These are phyloP conservation scores for Monosporascus sp. DNA, from an alignment of 2,329 filamentous ascomycete genomes.

Conservation along the genomic window DNA sequence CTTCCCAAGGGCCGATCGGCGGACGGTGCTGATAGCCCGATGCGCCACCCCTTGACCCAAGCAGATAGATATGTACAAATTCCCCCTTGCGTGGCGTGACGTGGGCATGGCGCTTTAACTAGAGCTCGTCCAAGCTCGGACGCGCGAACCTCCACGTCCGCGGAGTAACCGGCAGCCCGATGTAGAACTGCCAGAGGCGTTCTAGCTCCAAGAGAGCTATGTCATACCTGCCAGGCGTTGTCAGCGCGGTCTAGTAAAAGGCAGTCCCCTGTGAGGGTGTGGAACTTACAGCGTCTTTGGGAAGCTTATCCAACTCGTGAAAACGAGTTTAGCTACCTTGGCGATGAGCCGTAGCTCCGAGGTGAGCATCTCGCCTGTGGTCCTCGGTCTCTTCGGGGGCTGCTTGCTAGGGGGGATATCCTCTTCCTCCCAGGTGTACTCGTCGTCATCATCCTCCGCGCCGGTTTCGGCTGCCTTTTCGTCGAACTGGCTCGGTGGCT, in stretches of 20 bases:
- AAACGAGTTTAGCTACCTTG: constrained; percentile 58
- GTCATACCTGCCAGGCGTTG: constrained; percentile 28
- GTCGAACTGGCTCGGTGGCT: constrained; percentile 10
- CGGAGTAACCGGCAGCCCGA: constrained; percentile 47
- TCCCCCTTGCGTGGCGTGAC: no score
- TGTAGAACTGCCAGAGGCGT: constrained; percentile 45
- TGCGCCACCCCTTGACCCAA: no score
- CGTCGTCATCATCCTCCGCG: constrained; percentile 25
- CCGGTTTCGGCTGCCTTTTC: constrained; percentile 13
- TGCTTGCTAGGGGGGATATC: constrained; percentile 23
- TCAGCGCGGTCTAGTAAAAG: constrained; percentile 5
- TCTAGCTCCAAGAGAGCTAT: constrained; percentile 40
- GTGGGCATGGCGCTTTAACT: background rate
- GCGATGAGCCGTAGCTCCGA: constrained; percentile 61
- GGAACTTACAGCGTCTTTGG: constrained; percentile 64
- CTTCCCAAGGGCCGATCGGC: no score
- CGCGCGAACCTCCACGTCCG: constrained; percentile 42
- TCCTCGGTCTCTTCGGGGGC: constrained; percentile 26
- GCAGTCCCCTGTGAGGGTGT: background rate
- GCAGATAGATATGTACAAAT: no score
- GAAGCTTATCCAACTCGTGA: constrained; percentile 64
- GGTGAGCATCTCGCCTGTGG: constrained; percentile 51
- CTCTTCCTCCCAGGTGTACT: constrained; percentile 37
- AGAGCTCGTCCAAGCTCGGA: constrained; percentile 46
- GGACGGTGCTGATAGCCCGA: no score